These are phyloP conservation scores for Penicillium glabrum DNA, from an alignment of 2,329 filamentous ascomycete species.

Conservation along the genomic window DNA sequence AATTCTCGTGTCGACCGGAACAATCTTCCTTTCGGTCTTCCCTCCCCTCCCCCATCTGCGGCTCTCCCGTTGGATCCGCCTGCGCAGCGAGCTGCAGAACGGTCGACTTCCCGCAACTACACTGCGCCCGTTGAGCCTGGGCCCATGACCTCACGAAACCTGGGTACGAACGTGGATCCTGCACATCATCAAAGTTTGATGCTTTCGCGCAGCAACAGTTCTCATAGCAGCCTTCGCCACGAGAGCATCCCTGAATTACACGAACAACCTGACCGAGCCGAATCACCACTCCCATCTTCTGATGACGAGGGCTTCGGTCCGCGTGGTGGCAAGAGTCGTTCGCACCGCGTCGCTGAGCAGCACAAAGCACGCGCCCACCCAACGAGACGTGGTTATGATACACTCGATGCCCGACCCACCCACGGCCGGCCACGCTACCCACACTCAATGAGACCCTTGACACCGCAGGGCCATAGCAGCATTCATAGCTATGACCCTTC, in stretches of 20 bases:
- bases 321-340: slow-evolving; percentile 3
- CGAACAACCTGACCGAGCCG: slow-evolving; percentile 17
- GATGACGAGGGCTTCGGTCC: slow-evolving; percentile 39
- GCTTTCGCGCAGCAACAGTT: slow-evolving; percentile 25
- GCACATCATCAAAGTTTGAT: slow-evolving; percentile 13
- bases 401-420: slow-evolving; percentile 8
- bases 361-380: slow-evolving; percentile 7
- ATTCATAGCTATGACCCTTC: slow-evolving; percentile 20
- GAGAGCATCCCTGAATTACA: slow-evolving; percentile 19
- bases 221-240: slow-evolving; percentile 23
- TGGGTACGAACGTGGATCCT: slow-evolving; percentile 11
- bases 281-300: slow-evolving; percentile 40
- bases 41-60: slow-evolving; percentile 28
- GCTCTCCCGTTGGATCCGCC: slow-evolving; percentile 24
- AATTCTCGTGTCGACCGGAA: slow-evolving; percentile 12
- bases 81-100: slow-evolving; percentile 10
- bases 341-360: slow-evolving; percentile 15
- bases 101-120: slow-evolving; percentile 16
- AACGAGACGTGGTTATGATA: slow-evolving; percentile 11
- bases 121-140: slow-evolving; percentile 12
- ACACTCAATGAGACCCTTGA: slow-evolving; percentile 17
- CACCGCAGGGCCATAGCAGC: slow-evolving; percentile 24
- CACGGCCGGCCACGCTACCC: slow-evolving; percentile 10
- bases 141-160: slow-evolving; percentile 1
- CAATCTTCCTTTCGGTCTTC: slow-evolving; percentile 22